Percentiles rank a stretch among this genome's conserved stretches.
Conservation (phyloP, 805 yeast species). For the Brettanomyces bruxellensis region DNA sequence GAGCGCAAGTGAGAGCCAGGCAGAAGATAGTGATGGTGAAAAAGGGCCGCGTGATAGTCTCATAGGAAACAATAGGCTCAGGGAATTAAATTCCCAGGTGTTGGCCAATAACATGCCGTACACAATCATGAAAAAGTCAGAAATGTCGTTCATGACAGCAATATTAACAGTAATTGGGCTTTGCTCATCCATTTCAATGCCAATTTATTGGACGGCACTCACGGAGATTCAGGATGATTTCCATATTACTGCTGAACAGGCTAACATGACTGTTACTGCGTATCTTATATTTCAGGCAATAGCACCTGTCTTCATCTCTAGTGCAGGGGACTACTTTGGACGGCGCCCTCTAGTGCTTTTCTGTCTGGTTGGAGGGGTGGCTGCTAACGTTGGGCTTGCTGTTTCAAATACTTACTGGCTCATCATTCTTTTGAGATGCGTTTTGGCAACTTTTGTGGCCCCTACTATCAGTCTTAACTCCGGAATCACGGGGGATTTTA, state of each 20-base stretch:
- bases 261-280: constrained; percentile 67
- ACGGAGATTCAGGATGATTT: constrained; percentile 48
- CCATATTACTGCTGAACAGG: constrained; percentile 42
- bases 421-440: constrained; percentile 55
- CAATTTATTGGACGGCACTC: constrained; percentile 76
- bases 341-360: constrained; percentile 57
- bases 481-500: constrained; percentile 69
- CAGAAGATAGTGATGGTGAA: too few relatives aligned
- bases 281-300: constrained; percentile 72
- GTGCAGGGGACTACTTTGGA: constrained; percentile 62
- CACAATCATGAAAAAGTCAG: constrained; percentile 35
- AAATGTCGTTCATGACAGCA: constrained; percentile 31
- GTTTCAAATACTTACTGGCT: constrained; percentile 46
- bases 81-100: background rate
- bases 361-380: constrained; percentile 47
- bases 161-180: constrained; percentile 41
- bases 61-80: background rate
- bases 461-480: constrained; percentile 64
- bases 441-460: constrained; percentile 73
- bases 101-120: constrained; percentile 21
- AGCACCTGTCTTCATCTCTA: constrained; percentile 60
- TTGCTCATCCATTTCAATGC: constrained; percentile 64
- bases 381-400: constrained; percentile 61
- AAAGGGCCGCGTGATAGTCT: too few relatives aligned
- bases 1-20: too few relatives aligned